A percentile compares a stretch with the other conserved stretches of the same genome.
These are phyloP conservation scores for Hypoxylon fuscum DNA, from an alignment of 495 filamentous ascomycete genomes.

Conservation along the genomic window DNA sequence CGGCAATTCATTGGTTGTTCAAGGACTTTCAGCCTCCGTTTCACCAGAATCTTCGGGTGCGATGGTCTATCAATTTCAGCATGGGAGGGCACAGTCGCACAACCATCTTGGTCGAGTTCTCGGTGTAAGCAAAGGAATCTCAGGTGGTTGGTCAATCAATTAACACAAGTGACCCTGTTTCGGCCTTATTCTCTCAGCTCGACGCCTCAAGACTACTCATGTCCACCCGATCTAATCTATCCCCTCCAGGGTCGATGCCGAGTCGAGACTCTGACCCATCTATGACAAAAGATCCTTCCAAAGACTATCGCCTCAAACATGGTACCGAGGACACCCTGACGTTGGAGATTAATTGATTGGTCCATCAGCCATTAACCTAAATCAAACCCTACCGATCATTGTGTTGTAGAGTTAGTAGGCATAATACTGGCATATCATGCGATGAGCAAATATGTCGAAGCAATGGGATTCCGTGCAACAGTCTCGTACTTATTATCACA, in stretches of 20 bases:
- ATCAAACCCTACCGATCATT: constrained; percentile 9
- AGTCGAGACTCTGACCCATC: constrained; percentile 10
- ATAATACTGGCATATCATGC: constrained; percentile 5
- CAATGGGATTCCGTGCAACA: constrained; percentile 30
- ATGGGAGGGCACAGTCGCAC: constrained; percentile 23
- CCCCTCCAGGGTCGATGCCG: neutral
- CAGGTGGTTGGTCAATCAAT: constrained; percentile 34
- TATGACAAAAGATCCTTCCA: constrained; percentile 18
- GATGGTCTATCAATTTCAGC: constrained; percentile 18
- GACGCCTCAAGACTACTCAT: constrained; percentile 30
- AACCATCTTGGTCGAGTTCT: constrained; percentile 18
- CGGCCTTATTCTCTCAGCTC: constrained; percentile 40
- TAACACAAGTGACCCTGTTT: constrained; percentile 19
- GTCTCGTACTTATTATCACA: constrained; percentile 23
- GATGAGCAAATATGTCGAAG: constrained; percentile 14
- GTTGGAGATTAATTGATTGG: constrained; percentile 8
- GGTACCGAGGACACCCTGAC: constrained; percentile 7
- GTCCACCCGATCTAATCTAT: constrained; percentile 23
- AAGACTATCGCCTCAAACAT: constrained; percentile 22
- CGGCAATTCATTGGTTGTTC: constrained; percentile 22
- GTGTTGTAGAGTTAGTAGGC: constrained; percentile 8
- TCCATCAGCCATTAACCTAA: constrained; percentile 11
- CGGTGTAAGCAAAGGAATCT: constrained; percentile 22
- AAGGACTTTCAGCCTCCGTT: constrained; percentile 38
- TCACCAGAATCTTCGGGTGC: constrained; percentile 8